Base-by-base conservation (phyloP, 495 filamentous ascomycete genomes). In the Aspergillus homomorphus region DNA sequence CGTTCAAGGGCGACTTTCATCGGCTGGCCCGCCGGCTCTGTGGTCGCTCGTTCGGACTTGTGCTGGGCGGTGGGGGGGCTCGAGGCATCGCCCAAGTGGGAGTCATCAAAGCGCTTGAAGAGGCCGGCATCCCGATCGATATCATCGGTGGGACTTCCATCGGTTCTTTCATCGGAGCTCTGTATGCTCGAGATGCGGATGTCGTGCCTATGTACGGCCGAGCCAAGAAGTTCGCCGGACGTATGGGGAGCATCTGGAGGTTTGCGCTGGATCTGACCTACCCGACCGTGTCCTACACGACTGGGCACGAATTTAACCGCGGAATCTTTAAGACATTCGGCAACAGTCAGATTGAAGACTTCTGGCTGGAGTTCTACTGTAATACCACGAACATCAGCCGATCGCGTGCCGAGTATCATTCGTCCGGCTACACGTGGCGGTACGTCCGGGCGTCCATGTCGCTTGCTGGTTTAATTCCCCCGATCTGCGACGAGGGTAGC, bases 321-420 rank as follows among this genome's bases (percentile, higher is more conserved):
- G 95, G 95, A 12, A 97, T 98, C 66, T 98, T 98, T 83, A 98
- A 98, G 74, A 91, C 94, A 0, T 96, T 98, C 71, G 93, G 91
- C 9, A 89, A 96, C 60, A 87, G 89, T 41, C 94, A 97, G 70
- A 98, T 98, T 54, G 94, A 98, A 74, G 95, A 98, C 69, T 97
- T 98, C 69, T 98, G 94, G 94, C 83, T 98, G 16, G 91, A 96
- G 58, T 98, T 92, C 74, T 98, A 98, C 78, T 98, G 95, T 80
- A 98, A 98, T 70, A 97, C 92, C 0, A 98, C 95, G 23, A 98
- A 96, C 65, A 98, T 98, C 75, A 90, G 85, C 74, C 92, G 92
- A 65, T 91, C 87, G 41, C 84, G 92, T 8, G 83, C 84, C 3
- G 92, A 98, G 68, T 90, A 92, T 70, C 94, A 98, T 73, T 96